These are phyloP conservation scores for Metschnikowia peoriensis DNA, from an alignment of 805 yeast genomes.

Conservation along the genomic window DNA sequence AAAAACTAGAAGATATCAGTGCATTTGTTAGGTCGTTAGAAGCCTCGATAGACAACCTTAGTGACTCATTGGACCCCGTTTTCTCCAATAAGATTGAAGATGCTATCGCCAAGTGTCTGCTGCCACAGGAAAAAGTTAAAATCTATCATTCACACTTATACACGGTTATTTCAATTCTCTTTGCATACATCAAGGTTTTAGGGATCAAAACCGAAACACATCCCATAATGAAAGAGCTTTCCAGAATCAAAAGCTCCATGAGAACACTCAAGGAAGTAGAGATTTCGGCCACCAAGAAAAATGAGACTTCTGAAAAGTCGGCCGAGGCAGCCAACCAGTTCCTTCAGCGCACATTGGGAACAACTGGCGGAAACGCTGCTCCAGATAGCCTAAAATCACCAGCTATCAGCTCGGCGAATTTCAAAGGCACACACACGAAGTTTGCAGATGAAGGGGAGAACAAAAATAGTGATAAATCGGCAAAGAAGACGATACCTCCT, in stretches of 20 bases:
- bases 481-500: neutral
- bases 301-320: conserved; percentile 21
- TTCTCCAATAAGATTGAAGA: conserved; percentile 42
- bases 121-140: conserved; percentile 25
- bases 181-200: conserved; percentile 54
- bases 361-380: conserved; percentile 31
- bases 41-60: conserved; percentile 34
- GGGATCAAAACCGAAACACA: conserved; percentile 60
- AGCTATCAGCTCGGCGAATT: conserved; percentile 52
- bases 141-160: conserved; percentile 46
- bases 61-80: conserved; percentile 34
- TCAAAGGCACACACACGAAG: conserved; percentile 54
- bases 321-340: conserved; percentile 43
- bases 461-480: neutral
- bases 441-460: conserved; percentile 29
- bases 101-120: conserved; percentile 21
- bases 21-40: conserved; percentile 40
- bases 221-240: conserved; percentile 65
- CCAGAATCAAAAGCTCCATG: conserved; percentile 67
- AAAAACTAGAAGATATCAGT: conserved; percentile 42
- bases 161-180: conserved; percentile 53
- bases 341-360: conserved; percentile 46
- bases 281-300: conserved; percentile 18
- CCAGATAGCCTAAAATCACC: conserved; percentile 34
- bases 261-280: conserved; percentile 48